These are phyloP conservation scores for Lasiodiplodia gonubiensis DNA, from an alignment of 2,329 filamentous ascomycete genomes.

Conservation along the genomic window DNA sequence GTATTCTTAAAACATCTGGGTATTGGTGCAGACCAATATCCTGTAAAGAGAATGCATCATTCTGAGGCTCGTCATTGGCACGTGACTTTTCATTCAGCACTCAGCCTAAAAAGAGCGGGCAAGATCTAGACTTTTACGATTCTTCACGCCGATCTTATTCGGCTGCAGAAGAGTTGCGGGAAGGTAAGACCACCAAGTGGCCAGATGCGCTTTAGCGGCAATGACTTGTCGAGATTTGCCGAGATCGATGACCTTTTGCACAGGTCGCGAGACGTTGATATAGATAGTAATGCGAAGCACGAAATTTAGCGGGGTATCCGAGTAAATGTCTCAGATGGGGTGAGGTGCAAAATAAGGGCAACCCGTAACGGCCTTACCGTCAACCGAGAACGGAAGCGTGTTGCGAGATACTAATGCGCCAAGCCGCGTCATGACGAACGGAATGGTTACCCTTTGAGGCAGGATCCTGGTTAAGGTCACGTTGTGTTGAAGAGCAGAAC, in stretches of 20 bases:
- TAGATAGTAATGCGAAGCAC: not conserved
- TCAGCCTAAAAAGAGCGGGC: not conserved
- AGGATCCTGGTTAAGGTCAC: conserved; percentile 9
- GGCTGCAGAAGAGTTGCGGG: not conserved
- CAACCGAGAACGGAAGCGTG: not conserved
- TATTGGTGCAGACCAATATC: no score
- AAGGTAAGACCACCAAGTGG: not conserved
- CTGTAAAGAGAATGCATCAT: no score
- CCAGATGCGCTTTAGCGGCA: not conserved
- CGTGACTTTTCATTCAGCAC: not conserved
- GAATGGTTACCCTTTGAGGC: not conserved
- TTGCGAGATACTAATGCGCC: conserved; percentile 17
- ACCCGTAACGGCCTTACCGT: not conserved
- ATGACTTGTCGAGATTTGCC: conserved; percentile 1
- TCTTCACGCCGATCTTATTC: not conserved
- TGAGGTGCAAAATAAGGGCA: conserved; percentile 7
- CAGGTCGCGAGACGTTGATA: not conserved
- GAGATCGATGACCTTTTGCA: not conserved
- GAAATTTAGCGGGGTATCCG: not conserved
- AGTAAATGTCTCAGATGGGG: conserved; percentile 1
- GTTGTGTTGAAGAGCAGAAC: not conserved
- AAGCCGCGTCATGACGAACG: conserved; percentile 11
- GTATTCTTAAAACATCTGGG: no score
- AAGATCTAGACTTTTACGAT: not conserved
- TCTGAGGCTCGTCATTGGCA: not conserved